Evolutionary conservation across 2,329 filamentous ascomycete species (phyloP).

Genomic region (Leptographium lundbergii): DNA sequence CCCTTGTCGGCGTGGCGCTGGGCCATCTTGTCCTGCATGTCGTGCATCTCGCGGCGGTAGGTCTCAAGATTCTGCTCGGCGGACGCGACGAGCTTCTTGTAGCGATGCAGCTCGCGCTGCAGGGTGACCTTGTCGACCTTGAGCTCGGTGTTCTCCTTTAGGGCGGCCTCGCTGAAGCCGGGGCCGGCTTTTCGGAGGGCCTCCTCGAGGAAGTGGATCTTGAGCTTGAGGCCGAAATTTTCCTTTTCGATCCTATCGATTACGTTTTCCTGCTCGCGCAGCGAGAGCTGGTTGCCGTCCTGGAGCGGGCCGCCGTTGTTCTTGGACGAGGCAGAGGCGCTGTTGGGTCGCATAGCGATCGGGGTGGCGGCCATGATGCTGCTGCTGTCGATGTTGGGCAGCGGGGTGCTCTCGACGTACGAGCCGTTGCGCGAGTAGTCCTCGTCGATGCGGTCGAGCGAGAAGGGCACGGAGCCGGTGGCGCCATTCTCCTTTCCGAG

Average conservation of each 20-base stretch:
- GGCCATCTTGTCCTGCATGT: constrained; percentile 72
- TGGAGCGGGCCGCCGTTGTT: constrained; percentile 58
- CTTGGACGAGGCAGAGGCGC: constrained; percentile 18
- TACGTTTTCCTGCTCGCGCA: constrained; percentile 89
- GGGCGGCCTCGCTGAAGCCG: constrained; percentile 74
- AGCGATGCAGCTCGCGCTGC: constrained; percentile 73
- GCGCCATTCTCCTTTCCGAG: constrained; percentile 49
- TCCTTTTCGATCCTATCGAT: constrained; percentile 97
- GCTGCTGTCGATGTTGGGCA: constrained; percentile 65
- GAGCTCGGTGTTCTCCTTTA: constrained; percentile 91
- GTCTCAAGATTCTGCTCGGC: constrained; percentile 80
- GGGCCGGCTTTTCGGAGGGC: constrained; percentile 76
- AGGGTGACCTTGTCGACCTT: constrained; percentile 88
- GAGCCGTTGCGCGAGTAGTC: constrained; percentile 57
- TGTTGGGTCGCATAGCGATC: constrained; percentile 39
- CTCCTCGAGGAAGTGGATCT: constrained; percentile 93
- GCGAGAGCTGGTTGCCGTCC: constrained; percentile 78
- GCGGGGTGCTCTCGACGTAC: constrained; percentile 55
- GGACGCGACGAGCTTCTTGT: constrained; percentile 69
- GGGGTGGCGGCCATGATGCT: constrained; percentile 77
- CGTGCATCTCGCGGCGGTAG: constrained; percentile 69
- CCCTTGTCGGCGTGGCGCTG: constrained; percentile 61
- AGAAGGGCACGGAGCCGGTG: constrained; percentile 51
- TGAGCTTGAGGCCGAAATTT: constrained; percentile 92
- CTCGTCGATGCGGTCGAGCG: constrained; percentile 51